Base-by-base conservation (phyloP, 2,329 filamentous ascomycete genomes). In the Aspergillus ustus region DNA sequence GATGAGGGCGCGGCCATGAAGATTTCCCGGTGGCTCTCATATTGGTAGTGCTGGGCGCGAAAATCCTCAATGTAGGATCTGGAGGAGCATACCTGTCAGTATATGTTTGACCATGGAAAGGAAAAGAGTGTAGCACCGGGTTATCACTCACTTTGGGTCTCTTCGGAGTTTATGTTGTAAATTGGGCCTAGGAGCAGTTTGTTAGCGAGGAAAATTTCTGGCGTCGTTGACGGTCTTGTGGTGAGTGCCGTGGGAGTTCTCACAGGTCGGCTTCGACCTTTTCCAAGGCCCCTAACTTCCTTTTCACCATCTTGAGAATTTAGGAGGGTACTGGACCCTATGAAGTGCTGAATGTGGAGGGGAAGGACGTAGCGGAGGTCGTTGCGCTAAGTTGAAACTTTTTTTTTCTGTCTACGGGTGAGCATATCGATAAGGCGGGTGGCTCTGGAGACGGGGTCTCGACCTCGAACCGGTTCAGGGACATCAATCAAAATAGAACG, bases 11-110 rank as follows among this genome's bases (percentile, higher is more conserved):
- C 91, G 46, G 90, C 87, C 71, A 97, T 85, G 79, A 98, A 97
- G 69, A 98, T 92, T 73, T 97, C 92, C 63, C 91, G 88, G 75
- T 96, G 91, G 25, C 91, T 90, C 76, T 93, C 89, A 84, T 97
- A 98, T 77, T 97, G 93, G 73, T 90, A 87, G 84, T 92, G 96
- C 77, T 97, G 92, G 72, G 90, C 89, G 67, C 89, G 80, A 72
- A 97, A 97, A 73, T 97, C 94, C 68, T 96, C 91, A 64, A 89
- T 86, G 78, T 98, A 98, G 3, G 93, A 96, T 72, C 89, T 91
- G 65, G 52, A 50, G 25, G 37, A 51, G 55, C 45, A 4, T 19
- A 53, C n/a, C 2, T 4, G 45, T 61, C 40, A 57, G 50, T 29
- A 34, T 48, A 45, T n/a, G 37, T 17, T 49, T 13, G 9, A 48